A percentile compares a stretch with the other conserved stretches of the same genome.
phyloP scores from a whole-genome alignment of 768 basidiomycete genomes.

The Collybia mongolica region DNA sequence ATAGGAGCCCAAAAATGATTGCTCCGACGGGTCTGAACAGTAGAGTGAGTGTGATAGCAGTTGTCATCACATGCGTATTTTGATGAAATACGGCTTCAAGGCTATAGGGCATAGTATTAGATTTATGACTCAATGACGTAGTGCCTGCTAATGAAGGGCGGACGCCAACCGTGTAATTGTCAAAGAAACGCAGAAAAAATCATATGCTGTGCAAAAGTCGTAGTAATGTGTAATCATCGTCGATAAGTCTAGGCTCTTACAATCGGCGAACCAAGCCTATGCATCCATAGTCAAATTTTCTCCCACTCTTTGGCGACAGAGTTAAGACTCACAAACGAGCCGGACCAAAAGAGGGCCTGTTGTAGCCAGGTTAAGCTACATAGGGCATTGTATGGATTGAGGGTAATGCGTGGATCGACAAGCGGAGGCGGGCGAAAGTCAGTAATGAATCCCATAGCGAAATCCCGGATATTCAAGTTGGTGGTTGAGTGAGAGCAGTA shows the following conservation, averaged over 20 bases:
- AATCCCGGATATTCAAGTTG: background rate
- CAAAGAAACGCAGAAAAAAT: constrained; percentile 64
- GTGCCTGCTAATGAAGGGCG: no score
- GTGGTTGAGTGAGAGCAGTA: no score
- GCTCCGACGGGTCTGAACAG: constrained; percentile 62
- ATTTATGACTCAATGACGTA: no score
- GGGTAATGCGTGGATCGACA: background rate
- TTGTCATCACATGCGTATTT: constrained; percentile 27
- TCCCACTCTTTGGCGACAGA: background rate
- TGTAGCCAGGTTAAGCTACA: constrained; percentile 32
- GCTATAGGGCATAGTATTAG: no score
- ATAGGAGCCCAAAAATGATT: constrained; percentile 23
- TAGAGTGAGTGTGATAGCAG: constrained; percentile 69
- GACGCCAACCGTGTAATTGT: constrained; percentile 20
- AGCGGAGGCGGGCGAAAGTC: constrained; percentile 3
- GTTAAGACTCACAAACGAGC: constrained; percentile 22
- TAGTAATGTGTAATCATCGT: background rate
- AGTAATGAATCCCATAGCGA: no score
- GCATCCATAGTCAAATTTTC: background rate
- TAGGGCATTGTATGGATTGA: constrained; percentile 11
- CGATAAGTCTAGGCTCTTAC: background rate
- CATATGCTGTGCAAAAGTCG: constrained; percentile 39
- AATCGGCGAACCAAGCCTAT: constrained; percentile 10
- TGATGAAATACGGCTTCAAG: constrained; percentile 7
- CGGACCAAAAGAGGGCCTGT: constrained; percentile 42